Evolutionary conservation across 2,329 filamentous ascomycete genomes (phyloP).

Genomic region (Alternaria brassicae): DNA sequence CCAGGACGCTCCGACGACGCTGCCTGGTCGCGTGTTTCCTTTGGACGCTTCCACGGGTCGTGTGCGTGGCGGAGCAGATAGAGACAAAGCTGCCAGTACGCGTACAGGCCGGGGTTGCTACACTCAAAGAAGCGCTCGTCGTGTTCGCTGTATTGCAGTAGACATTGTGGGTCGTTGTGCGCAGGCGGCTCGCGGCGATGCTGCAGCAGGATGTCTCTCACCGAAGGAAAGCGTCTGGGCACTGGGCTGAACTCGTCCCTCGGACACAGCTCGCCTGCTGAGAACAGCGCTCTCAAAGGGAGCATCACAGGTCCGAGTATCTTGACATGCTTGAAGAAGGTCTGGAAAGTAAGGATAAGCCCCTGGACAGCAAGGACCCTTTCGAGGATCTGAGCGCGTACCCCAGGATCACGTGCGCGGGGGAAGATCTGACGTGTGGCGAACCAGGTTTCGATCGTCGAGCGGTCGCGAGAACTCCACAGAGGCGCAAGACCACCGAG

Average conservation of each 20-base stretch:
- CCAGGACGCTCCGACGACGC: not conserved
- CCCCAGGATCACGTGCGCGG: slow-evolving; percentile 2
- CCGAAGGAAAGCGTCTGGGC: slow-evolving; percentile 7
- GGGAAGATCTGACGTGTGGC: slow-evolving; percentile 8
- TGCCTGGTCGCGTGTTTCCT: not conserved
- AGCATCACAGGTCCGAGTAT: slow-evolving; percentile 17
- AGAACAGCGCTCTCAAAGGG: slow-evolving; percentile 14
- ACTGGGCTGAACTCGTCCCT: slow-evolving; percentile 7
- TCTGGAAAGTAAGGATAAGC: slow-evolving; percentile 13
- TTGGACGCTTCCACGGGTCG: not conserved
- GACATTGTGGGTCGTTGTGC: not conserved
- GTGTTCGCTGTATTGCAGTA: slow-evolving; percentile 11
- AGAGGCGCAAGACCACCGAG: slow-evolving; percentile 9
- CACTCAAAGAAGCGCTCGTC: slow-evolving; percentile 8
- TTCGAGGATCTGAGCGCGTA: slow-evolving; percentile 8
- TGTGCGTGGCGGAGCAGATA: slow-evolving; percentile 5
- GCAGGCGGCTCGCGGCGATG: not conserved
- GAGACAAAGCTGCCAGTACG: slow-evolving; percentile 21
- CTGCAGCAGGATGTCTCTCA: slow-evolving; percentile 17
- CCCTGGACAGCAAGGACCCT: slow-evolving; percentile 13
- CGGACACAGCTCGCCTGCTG: not conserved
- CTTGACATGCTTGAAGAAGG: slow-evolving; percentile 21
- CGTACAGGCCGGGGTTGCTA: not conserved
- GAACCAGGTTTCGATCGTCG: slow-evolving; percentile 11
- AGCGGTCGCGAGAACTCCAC: slow-evolving; percentile 15